Evolutionary conservation across 2,329 filamentous ascomycete species (phyloP).

Genomic region (Graphilbum ipis-grandicollis): DNA sequence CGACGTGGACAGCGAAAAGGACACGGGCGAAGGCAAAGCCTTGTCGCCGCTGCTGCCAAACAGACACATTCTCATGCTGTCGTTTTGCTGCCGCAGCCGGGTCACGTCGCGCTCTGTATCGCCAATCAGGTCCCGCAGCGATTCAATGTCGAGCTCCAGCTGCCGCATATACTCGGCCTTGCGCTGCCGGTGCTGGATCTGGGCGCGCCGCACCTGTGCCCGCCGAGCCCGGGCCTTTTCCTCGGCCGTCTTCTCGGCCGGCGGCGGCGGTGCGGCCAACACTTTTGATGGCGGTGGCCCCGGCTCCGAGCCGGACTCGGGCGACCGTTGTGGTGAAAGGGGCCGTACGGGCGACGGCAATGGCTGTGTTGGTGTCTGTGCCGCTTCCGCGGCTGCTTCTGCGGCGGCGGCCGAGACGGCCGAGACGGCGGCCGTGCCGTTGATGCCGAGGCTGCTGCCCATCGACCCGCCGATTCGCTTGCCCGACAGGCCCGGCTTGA

Average conservation of each 20-base stretch:
- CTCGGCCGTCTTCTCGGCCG: conserved; percentile 7
- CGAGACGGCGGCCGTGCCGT: too few relatives aligned
- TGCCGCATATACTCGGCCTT: conserved; percentile 37
- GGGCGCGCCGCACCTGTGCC: conserved; percentile 33
- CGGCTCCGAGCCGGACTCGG: background rate
- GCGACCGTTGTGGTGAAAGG: too few relatives aligned
- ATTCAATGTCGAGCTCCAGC: conserved; percentile 32
- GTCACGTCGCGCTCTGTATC: conserved; percentile 21
- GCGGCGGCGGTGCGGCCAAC: background rate
- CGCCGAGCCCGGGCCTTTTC: conserved; percentile 26
- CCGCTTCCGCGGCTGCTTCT: too few relatives aligned
- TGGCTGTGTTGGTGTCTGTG: too few relatives aligned
- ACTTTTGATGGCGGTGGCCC: background rate
- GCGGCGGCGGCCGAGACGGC: too few relatives aligned
- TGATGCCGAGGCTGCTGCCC: too few relatives aligned
- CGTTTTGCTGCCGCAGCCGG: conserved; percentile 24
- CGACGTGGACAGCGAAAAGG: background rate
- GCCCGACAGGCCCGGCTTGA: conserved; percentile 13
- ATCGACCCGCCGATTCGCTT: too few relatives aligned
- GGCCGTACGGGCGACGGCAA: too few relatives aligned
- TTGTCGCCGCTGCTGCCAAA: conserved; percentile 3
- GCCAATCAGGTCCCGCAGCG: conserved; percentile 28
- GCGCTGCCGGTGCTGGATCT: conserved; percentile 37
- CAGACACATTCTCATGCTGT: conserved; percentile 20
- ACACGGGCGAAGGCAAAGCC: background rate